These are phyloP conservation scores for Eremomyces bilateralis DNA, from an alignment of 495 filamentous ascomycete species.

Conservation along the genomic window DNA sequence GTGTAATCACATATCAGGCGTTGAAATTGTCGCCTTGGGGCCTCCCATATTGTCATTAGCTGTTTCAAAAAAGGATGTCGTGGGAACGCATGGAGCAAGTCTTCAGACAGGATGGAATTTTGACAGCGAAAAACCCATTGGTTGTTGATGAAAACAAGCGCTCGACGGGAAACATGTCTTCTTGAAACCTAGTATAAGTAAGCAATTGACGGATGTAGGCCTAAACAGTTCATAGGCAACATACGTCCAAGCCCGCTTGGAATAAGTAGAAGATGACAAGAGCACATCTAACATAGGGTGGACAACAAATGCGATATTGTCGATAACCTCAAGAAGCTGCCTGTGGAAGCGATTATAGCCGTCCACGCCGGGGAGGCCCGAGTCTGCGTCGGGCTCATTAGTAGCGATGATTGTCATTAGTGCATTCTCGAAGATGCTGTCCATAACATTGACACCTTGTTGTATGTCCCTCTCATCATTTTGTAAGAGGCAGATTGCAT, in stretches of 20 bases:
- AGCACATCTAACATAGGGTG: neutral
- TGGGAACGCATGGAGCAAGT: neutral
- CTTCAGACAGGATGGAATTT: too few species aligned
- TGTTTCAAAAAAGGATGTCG: neutral
- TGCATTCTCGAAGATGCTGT: neutral
- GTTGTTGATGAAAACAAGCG: too few species aligned
- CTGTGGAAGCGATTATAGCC: neutral
- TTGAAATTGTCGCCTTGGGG: too few species aligned
- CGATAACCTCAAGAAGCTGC: neutral
- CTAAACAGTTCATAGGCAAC: too few species aligned
- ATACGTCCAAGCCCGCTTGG: neutral
- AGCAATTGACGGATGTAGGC: too few species aligned
- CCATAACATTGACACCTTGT: neutral
- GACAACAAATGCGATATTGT: neutral
- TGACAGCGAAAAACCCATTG: too few species aligned
- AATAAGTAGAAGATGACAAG: neutral
- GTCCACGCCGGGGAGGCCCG: neutral
- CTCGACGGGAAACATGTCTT: neutral
- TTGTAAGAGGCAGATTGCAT: conserved; percentile 11
- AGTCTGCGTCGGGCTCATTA: neutral
- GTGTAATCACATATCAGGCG: too few species aligned
- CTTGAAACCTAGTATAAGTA: too few species aligned
- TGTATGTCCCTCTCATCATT: conserved; percentile 1
- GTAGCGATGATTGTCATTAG: conserved; percentile 4
- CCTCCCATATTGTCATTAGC: neutral